These are phyloP conservation scores for Suillus subaureus DNA, from an alignment of 768 basidiomycete species.

Conservation along the genomic window DNA sequence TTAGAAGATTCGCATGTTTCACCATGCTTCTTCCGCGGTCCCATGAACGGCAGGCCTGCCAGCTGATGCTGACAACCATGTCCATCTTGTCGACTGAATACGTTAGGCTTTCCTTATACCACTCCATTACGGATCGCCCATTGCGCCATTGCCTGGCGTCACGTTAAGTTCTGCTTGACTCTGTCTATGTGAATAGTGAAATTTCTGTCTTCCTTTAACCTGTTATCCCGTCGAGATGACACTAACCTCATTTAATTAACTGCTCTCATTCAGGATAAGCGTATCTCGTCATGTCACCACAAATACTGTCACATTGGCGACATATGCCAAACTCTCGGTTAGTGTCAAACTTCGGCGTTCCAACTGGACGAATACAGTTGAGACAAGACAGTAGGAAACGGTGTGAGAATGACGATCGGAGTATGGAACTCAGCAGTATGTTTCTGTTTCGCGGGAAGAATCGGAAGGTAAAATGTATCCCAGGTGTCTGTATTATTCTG, in stretches of 20 bases:
- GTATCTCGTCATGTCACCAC: not conserved
- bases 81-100: not conserved
- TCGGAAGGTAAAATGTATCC: not conserved
- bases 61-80: not conserved
- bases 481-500: not conserved
- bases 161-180: not conserved
- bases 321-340: not conserved
- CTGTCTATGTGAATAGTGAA: not conserved
- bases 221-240: not conserved
- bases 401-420: not conserved
- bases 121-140: not conserved
- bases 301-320: not conserved
- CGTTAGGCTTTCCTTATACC: not conserved
- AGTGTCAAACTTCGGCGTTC: not conserved
- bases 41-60: not conserved
- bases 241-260: too few species aligned
- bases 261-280: not conserved
- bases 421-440: not conserved
- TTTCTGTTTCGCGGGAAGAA: not conserved
- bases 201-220: not conserved
- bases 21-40: not conserved
- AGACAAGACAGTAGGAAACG: not conserved
- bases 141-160: not conserved
- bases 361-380: not conserved
- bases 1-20: not conserved